Conservation (phyloP, 441 rosid species). For the Aleurites moluccanus region DNA sequence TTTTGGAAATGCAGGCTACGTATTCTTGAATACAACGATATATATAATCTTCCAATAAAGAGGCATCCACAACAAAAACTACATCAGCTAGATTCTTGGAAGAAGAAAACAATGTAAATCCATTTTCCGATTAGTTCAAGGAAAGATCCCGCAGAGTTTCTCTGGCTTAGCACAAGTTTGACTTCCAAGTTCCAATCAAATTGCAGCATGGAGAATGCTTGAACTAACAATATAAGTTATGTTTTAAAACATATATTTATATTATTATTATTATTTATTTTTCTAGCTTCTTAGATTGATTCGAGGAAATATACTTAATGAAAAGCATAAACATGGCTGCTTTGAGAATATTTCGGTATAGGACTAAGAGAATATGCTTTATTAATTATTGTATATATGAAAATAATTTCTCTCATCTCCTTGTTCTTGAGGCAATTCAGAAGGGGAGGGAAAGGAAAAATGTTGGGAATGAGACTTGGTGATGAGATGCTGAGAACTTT, state of each 20-base stretch:
- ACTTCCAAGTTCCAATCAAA: constrained; percentile 16
- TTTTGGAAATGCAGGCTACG: not conserved
- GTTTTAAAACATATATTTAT: not conserved
- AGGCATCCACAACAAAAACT: not conserved
- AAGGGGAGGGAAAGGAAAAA: not conserved
- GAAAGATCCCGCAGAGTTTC: not conserved
- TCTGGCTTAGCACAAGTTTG: not conserved
- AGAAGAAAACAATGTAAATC: not conserved
- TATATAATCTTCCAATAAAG: not conserved
- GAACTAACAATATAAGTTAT: not conserved
- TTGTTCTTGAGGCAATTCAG: not conserved
- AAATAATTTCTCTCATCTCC: no score
- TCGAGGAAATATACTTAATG: not conserved
- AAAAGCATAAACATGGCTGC: not conserved
- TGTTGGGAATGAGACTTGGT: constrained; percentile 51
- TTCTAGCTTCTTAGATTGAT: not conserved
- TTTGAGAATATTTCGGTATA: constrained; percentile 6
- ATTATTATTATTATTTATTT: not conserved
- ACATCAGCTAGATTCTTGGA: not conserved
- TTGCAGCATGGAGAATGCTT: not conserved
- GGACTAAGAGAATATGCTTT: constrained; percentile 15
- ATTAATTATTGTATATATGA: not conserved
- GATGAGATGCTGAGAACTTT: constrained; percentile 35
- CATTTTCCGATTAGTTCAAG: not conserved
- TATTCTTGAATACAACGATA: not conserved